These are phyloP conservation scores for Pleoardoris graminearum DNA, from an alignment of 2,329 filamentous ascomycete species.

Conservation along the genomic window DNA sequence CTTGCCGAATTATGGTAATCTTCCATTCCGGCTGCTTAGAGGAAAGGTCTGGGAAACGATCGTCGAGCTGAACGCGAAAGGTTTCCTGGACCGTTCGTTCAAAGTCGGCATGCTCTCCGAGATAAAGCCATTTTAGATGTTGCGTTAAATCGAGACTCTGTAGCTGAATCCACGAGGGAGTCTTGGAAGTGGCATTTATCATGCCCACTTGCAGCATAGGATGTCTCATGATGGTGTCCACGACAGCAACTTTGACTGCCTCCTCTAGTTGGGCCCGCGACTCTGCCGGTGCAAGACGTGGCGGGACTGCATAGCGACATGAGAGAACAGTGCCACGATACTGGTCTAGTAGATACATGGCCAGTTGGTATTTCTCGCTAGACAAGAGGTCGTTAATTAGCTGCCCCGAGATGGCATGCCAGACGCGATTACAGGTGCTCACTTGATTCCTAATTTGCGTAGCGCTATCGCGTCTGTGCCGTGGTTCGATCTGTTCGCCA, in stretches of 20 bases:
- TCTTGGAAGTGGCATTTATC: slow-evolving; percentile 19
- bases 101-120: slow-evolving; percentile 17
- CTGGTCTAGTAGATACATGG: slow-evolving; percentile 25
- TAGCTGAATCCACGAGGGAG: slow-evolving; percentile 20
- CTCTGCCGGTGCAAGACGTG: slow-evolving; percentile 19
- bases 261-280: slow-evolving; percentile 23
- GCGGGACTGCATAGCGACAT: slow-evolving; percentile 23
- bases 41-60: slow-evolving; percentile 24
- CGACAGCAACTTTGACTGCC: slow-evolving; percentile 24
- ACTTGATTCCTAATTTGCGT: slow-evolving; percentile 22
- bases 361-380: slow-evolving; percentile 19
- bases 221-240: slow-evolving; percentile 26
- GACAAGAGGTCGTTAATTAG: slow-evolving; percentile 16
- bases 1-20: slow-evolving; percentile 25
- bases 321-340: slow-evolving; percentile 25
- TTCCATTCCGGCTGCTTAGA: slow-evolving; percentile 24
- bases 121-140: slow-evolving; percentile 21
- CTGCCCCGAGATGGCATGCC: slow-evolving; percentile 11
- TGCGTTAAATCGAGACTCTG: slow-evolving; percentile 18
- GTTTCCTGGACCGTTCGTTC: slow-evolving; percentile 25
- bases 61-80: slow-evolving; percentile 27
- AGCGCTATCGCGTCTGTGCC: slow-evolving; percentile 14
- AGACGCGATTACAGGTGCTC: slow-evolving; percentile 17
- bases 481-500: slow-evolving; percentile 9
- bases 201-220: slow-evolving; percentile 23